A percentile compares a stretch with the other conserved stretches of the same genome.
phyloP scores from a whole-genome alignment of 768 basidiomycete species.

The Serendipita indica region DNA sequence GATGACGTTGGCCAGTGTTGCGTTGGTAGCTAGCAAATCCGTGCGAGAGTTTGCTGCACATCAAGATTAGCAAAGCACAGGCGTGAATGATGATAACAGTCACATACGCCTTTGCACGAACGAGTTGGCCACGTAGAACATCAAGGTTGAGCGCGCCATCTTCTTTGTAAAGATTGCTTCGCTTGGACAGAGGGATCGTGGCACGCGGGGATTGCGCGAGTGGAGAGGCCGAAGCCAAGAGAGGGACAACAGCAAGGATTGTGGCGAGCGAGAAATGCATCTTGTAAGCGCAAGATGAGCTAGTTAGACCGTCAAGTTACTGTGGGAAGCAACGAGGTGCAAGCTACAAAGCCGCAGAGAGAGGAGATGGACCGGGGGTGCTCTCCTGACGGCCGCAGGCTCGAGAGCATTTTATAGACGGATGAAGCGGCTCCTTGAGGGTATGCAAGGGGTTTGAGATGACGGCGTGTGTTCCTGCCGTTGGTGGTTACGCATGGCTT shows the following conservation, averaged over 20 bases:
- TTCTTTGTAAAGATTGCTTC: neutral
- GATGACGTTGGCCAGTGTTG: neutral
- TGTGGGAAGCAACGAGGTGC: neutral
- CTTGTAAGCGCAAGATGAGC: neutral
- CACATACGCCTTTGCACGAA: neutral
- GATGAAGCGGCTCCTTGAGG: too few relatives aligned
- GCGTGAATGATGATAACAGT: neutral
- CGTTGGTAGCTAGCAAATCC: neutral
- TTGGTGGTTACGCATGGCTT: too few relatives aligned
- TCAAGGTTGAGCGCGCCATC: neutral
- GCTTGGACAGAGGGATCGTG: neutral
- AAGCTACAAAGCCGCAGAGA: neutral
- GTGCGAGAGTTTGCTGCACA: neutral
- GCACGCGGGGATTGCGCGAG: neutral
- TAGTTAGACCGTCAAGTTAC: neutral
- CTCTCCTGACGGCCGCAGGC: too few relatives aligned
- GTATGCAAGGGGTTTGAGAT: too few relatives aligned
- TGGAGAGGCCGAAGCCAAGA: neutral
- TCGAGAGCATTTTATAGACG: too few relatives aligned
- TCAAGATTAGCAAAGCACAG: neutral
- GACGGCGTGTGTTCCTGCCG: too few relatives aligned
- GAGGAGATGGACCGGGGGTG: neutral
- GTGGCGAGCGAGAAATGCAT: constrained; percentile 6
- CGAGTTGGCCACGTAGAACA: neutral
- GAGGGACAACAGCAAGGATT: constrained; percentile 3